phyloP scores from a whole-genome alignment of 2,329 filamentous ascomycete species.

The Spiromastix sp. region DNA sequence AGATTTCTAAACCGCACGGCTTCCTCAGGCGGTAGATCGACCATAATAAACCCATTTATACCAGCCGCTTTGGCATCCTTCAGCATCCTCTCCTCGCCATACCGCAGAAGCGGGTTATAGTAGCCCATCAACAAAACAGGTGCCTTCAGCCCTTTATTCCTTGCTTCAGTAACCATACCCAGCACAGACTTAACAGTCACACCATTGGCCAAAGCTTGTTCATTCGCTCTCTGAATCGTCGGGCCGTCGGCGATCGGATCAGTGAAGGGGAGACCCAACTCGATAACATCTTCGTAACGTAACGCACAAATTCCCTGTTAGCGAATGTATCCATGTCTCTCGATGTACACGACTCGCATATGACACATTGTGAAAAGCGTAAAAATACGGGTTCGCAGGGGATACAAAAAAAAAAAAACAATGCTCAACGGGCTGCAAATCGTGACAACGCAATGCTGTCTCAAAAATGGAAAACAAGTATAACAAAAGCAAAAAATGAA shows the following conservation, averaged over 20 bases:
- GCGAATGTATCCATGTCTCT: too few species aligned
- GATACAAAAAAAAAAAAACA: constrained; percentile 2
- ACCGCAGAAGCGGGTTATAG: constrained; percentile 91
- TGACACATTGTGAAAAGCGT: too few species aligned
- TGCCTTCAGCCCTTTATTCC: constrained; percentile 63
- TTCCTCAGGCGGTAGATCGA: constrained; percentile 92
- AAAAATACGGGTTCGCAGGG: too few species aligned
- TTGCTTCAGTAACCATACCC: constrained; percentile 71
- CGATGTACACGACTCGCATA: too few species aligned
- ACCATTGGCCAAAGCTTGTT: constrained; percentile 76
- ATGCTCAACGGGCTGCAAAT: not conserved
- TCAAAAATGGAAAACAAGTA: too few species aligned
- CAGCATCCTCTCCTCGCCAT: constrained; percentile 84
- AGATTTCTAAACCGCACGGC: constrained; percentile 81
- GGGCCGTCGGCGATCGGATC: constrained; percentile 97
- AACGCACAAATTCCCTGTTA: too few species aligned
- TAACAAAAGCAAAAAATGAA: not conserved
- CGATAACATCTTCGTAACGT: constrained; percentile 65
- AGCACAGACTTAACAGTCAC: constrained; percentile 73
- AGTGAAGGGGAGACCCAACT: constrained; percentile 92
- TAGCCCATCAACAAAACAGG: constrained; percentile 96
- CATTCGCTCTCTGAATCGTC: constrained; percentile 93
- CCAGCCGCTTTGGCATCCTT: constrained; percentile 74
- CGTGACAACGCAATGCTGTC: too few species aligned
- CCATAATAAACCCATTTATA: constrained; percentile 93